Conservation (phyloP, 106 monocot species). For the Dactylorhiza incarnata region DNA sequence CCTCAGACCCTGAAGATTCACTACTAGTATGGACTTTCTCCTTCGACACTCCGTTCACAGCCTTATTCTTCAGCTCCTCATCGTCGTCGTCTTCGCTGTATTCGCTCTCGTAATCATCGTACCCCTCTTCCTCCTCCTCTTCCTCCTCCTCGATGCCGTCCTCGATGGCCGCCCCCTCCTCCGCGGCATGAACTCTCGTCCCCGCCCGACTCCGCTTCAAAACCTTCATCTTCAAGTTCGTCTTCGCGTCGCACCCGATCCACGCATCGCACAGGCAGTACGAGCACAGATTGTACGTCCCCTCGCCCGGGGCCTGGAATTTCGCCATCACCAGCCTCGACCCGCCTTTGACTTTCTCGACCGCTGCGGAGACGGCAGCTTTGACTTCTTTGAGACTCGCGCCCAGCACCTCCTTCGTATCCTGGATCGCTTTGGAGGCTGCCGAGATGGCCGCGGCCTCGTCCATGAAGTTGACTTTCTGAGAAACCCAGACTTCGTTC, state of each 20-base stretch:
- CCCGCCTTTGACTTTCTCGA: slow-evolving; percentile 80
- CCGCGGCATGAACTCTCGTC: slow-evolving; percentile 40
- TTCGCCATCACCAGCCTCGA: slow-evolving; percentile 86
- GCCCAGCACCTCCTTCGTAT: slow-evolving; percentile 72
- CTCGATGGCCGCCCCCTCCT: slow-evolving; percentile 41
- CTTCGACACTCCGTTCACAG: not conserved
- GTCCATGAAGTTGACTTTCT: slow-evolving; percentile 89
- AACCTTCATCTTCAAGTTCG: slow-evolving; percentile 63
- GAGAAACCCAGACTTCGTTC: slow-evolving; percentile 88
- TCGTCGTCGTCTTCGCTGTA: slow-evolving; percentile 77
- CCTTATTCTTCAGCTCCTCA: slow-evolving; percentile 20
- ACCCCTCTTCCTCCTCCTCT: slow-evolving; percentile 65
- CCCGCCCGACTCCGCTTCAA: slow-evolving; percentile 59
- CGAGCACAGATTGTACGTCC: slow-evolving; percentile 57
- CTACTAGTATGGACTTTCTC: slow-evolving; percentile 1
- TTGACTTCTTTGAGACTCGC: slow-evolving; percentile 60
- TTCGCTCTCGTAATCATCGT: slow-evolving; percentile 83
- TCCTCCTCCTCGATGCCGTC: slow-evolving; percentile 58
- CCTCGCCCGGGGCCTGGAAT: slow-evolving; percentile 78
- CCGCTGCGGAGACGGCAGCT: slow-evolving; percentile 53
- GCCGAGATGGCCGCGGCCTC: slow-evolving; percentile 66
- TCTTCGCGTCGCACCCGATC: slow-evolving; percentile 83
- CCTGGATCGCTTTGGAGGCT: slow-evolving; percentile 72
- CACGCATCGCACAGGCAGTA: slow-evolving; percentile 82
- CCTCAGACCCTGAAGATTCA: slow-evolving; percentile 7